Percentiles rank a stretch among this genome's conserved stretches.
phyloP scores from a whole-genome alignment of 208 protist species.

The Leishmania tarentolae region DNA sequence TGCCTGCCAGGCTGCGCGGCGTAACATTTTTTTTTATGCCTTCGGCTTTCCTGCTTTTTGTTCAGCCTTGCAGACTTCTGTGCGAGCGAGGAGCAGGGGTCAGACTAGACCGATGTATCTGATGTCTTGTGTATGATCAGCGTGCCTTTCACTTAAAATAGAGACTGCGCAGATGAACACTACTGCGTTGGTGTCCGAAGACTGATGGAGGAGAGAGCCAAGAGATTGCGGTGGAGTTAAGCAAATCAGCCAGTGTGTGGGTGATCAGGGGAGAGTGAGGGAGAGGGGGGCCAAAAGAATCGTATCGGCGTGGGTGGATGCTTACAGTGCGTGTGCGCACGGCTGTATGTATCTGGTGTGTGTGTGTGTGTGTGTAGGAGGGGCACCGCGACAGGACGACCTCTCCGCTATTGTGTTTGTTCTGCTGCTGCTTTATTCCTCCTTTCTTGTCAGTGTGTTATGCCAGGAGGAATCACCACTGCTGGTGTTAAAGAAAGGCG shows the following conservation, averaged over 20 bases:
- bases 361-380: background rate
- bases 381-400: background rate
- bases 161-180: background rate
- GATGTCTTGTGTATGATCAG: background rate
- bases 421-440: too few species aligned
- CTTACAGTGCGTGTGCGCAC: background rate
- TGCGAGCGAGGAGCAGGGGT: background rate
- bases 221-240: background rate
- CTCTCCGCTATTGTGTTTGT: background rate
- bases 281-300: background rate
- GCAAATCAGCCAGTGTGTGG: background rate
- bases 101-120: background rate
- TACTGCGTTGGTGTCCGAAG: background rate
- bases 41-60: background rate
- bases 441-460: too few species aligned
- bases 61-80: background rate
- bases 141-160: too few species aligned
- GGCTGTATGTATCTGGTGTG: background rate
- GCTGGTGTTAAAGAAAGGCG: too few species aligned
- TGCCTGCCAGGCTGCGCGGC: constrained; percentile 15
- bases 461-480: too few species aligned
- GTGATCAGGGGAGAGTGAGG: background rate
- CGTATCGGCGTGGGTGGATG: background rate
- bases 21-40: constrained; percentile 1
- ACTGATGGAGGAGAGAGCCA: background rate